These are phyloP conservation scores for Penicillium nucicola DNA, from an alignment of 495 filamentous ascomycete species.

Conservation along the genomic window DNA sequence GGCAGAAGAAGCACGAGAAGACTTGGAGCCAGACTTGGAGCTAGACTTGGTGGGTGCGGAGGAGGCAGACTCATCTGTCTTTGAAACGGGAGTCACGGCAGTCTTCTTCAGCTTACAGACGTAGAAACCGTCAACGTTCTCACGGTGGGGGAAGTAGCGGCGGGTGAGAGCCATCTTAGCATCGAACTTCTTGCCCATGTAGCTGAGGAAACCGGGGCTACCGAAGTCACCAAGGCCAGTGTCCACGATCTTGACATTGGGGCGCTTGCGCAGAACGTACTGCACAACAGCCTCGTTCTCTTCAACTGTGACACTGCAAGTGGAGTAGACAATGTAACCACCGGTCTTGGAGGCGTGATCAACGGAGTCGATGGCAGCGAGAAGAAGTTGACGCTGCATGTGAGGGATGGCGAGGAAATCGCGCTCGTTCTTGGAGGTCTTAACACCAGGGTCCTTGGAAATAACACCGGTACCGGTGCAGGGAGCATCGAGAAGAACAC, in stretches of 20 bases:
- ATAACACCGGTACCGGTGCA: conserved; percentile 88
- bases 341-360: conserved; percentile 83
- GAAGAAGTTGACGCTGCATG: conserved; percentile 87
- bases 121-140: conserved; percentile 98
- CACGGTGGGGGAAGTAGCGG: conserved; percentile 89
- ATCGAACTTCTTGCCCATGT: conserved; percentile 86
- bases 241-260: conserved; percentile 90
- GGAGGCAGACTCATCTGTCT: conserved; percentile 31
- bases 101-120: conserved; percentile 96
- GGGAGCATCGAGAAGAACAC: conserved; percentile 75
- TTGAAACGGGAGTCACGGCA: conserved; percentile 63
- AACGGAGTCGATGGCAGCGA: conserved; percentile 91
- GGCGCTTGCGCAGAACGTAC: conserved; percentile 84
- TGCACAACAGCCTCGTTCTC: conserved; percentile 93
- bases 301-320: conserved; percentile 86
- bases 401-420: conserved; percentile 92
- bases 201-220: conserved; percentile 82
- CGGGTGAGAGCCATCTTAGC: conserved; percentile 79
- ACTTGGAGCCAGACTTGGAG: conserved; percentile 4
- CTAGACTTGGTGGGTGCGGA: conserved; percentile 14
- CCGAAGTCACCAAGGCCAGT: conserved; percentile 88
- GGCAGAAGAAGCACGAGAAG: conserved; percentile 15
- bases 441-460: conserved; percentile 89
- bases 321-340: conserved; percentile 92
- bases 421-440: conserved; percentile 93